Evolutionary conservation across 495 filamentous ascomycete genomes (phyloP).

Genomic region (Penicillium herquei): DNA sequence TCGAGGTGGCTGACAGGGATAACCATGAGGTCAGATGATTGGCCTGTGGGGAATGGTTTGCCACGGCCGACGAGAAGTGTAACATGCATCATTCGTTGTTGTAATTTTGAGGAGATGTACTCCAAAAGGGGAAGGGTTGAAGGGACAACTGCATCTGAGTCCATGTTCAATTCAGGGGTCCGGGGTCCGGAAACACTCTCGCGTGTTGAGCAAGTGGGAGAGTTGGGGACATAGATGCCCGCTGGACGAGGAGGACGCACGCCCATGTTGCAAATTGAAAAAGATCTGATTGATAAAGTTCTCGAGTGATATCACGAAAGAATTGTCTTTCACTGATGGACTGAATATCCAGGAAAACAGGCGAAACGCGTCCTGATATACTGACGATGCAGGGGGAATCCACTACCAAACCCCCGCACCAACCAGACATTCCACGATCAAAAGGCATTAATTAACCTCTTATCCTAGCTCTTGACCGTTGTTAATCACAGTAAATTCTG

Average conservation of each 20-base stretch:
- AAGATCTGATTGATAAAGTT: neutral
- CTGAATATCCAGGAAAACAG: neutral
- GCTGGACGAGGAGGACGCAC: constrained; percentile 42
- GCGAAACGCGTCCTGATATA: neutral
- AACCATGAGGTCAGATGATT: constrained; percentile 43
- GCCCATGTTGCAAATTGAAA: constrained; percentile 31
- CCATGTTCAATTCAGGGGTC: constrained; percentile 43
- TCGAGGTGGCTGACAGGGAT: constrained; percentile 47
- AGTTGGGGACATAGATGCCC: constrained; percentile 40
- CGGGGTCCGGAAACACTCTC: constrained; percentile 47
- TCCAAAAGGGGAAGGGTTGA: constrained; percentile 47
- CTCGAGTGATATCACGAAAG: neutral
- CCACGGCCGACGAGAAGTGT: constrained; percentile 48
- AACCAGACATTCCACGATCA: constrained; percentile 11
- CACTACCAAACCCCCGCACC: constrained; percentile 21
- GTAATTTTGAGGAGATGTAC: constrained; percentile 48
- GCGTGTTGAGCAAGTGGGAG: constrained; percentile 35
- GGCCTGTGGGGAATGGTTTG: constrained; percentile 43
- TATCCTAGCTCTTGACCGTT: constrained; percentile 17
- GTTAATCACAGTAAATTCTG: constrained; percentile 26
- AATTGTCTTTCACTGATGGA: neutral
- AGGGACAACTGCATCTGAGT: constrained; percentile 39
- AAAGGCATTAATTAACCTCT: constrained; percentile 16
- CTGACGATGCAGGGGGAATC: neutral
- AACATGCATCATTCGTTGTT: constrained; percentile 46